Evolutionary conservation across 176 grass and related monocot genomes (phyloP).

Genomic region (Triticum timopheevii): DNA sequence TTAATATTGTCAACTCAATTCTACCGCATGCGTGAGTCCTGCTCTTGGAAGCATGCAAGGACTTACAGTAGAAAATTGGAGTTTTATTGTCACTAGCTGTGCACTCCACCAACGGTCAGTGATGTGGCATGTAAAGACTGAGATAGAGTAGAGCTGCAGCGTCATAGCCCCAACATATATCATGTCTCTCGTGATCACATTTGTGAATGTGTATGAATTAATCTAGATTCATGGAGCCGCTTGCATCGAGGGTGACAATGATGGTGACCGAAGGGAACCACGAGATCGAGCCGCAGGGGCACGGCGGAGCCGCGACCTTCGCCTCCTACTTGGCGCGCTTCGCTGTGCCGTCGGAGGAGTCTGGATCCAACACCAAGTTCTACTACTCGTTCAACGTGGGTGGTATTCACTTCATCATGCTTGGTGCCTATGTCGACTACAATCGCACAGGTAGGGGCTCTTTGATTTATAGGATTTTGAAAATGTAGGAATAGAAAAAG

Average conservation of each 20-base stretch:
- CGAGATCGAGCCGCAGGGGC: slow-evolving; percentile 87
- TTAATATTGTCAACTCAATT: background rate
- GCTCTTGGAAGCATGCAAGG: background rate
- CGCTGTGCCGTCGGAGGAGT: slow-evolving; percentile 70
- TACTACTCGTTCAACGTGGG: slow-evolving; percentile 93
- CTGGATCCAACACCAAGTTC: slow-evolving; percentile 68
- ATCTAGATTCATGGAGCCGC: slow-evolving; percentile 76
- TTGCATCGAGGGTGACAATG: slow-evolving; percentile 66
- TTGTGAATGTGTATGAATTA: background rate
- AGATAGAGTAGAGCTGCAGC: background rate
- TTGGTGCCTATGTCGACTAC: slow-evolving; percentile 86
- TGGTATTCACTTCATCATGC: slow-evolving; percentile 86
- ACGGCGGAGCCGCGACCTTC: slow-evolving; percentile 57
- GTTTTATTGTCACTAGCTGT: background rate
- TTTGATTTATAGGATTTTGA: no score
- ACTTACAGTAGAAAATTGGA: background rate
- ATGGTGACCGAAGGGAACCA: slow-evolving; percentile 98
- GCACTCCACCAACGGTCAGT: background rate
- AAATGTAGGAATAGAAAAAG: no score
- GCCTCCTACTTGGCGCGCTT: slow-evolving; percentile 81
- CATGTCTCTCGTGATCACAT: background rate
- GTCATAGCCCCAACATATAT: background rate
- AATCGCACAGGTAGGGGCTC: slow-evolving; percentile 51
- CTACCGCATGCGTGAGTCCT: no score
- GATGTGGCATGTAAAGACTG: background rate